Percentiles rank a stretch among this genome's conserved stretches.
Evolutionary conservation across 257 asterid genomes (phyloP).

Genomic region (Marsdenia floribunda): DNA sequence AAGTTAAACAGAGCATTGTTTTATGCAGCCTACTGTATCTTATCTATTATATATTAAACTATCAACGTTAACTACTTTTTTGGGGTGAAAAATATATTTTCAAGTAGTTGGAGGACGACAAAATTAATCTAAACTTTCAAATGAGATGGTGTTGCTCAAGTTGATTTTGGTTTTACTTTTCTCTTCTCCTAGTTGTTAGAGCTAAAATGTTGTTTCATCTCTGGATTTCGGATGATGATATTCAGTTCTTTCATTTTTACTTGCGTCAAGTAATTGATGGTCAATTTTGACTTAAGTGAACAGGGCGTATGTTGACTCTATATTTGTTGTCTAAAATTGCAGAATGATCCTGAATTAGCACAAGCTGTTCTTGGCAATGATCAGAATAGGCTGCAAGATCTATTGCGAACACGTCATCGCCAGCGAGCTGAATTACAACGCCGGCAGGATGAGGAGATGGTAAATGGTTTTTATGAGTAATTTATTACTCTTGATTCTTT

Average conservation of each 20-base stretch:
- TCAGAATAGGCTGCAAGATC: conserved; percentile 73
- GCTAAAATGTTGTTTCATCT: neutral
- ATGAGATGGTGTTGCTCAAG: neutral
- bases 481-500: neutral
- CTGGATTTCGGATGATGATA: neutral
- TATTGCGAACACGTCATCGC: conserved; percentile 66
- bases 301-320: conserved; percentile 15
- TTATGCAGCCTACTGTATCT: neutral
- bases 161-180: neutral
- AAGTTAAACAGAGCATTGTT: neutral
- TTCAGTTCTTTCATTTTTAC: neutral
- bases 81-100: neutral
- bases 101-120: neutral
- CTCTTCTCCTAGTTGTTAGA: neutral
- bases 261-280: neutral
- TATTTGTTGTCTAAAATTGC: conserved; percentile 29
- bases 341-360: conserved; percentile 96
- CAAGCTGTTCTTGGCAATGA: conserved; percentile 93
- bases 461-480: conserved; percentile 29
- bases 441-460: conserved; percentile 90
- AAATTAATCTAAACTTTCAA: neutral
- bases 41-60: neutral
- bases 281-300: too few relatives aligned
- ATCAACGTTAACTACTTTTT: neutral
- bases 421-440: conserved; percentile 67